phyloP scores from a whole-genome alignment of 2,329 filamentous ascomycete species.

The Aspergillus sp. region DNA sequence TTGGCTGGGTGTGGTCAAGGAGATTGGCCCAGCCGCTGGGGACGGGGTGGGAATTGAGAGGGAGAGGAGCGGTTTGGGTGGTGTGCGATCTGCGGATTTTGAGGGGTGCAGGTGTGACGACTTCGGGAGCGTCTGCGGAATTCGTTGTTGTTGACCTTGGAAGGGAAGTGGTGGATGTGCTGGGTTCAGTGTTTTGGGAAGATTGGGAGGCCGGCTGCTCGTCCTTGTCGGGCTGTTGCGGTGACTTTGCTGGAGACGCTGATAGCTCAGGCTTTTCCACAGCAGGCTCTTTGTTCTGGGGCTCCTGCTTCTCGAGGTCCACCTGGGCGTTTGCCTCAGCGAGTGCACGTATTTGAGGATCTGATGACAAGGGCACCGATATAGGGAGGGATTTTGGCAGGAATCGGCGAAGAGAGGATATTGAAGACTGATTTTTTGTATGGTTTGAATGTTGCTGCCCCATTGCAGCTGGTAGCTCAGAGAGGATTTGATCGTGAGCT shows the following conservation, averaged over 20 bases:
- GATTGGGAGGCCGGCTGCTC: not conserved
- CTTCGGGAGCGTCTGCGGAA: conserved; percentile 38
- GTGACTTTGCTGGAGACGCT: not conserved
- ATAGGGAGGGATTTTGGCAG: conserved; percentile 32
- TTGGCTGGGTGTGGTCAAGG: conserved; percentile 9
- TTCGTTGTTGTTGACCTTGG: conserved; percentile 31
- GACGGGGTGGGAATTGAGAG: conserved; percentile 26
- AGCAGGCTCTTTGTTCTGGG: not conserved
- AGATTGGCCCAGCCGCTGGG: conserved; percentile 18
- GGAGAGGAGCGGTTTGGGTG: conserved; percentile 13
- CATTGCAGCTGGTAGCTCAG: conserved; percentile 25
- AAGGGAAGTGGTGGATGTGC: not conserved
- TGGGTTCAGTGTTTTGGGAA: not conserved
- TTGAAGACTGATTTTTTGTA: conserved; percentile 33
- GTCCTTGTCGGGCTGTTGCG: not conserved
- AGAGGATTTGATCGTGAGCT: conserved; percentile 10
- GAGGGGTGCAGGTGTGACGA: conserved; percentile 25
- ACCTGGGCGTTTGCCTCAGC: conserved; percentile 26
- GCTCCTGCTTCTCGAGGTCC: conserved; percentile 31
- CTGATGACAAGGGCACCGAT: conserved; percentile 33
- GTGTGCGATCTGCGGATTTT: conserved; percentile 29
- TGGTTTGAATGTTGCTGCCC: conserved; percentile 23
- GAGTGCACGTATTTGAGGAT: conserved; percentile 39
- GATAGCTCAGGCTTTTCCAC: not conserved
- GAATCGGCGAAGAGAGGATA: conserved; percentile 34